phyloP scores from a whole-genome alignment of 2,329 filamentous ascomycete species.

The Ceratocystis alfenasii region DNA sequence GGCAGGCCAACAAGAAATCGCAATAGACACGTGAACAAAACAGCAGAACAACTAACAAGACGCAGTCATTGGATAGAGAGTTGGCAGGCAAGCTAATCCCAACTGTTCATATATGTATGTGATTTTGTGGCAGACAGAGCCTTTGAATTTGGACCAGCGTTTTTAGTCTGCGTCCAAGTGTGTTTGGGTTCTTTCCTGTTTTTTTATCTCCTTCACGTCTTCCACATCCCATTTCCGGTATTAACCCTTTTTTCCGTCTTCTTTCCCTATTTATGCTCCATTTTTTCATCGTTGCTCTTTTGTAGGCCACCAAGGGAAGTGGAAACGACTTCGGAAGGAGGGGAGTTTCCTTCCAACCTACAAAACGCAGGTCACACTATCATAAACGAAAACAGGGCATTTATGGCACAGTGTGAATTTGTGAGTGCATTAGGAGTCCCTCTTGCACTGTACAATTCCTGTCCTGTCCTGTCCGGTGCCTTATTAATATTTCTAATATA shows the following conservation, averaged over 20 bases:
- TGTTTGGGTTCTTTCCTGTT: background rate
- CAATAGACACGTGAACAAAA: conserved; percentile 1
- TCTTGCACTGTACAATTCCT: too few relatives aligned
- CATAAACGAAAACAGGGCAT: background rate
- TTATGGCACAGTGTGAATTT: background rate
- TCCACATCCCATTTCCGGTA: too few relatives aligned
- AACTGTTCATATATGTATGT: too few relatives aligned
- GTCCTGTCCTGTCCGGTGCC: too few relatives aligned
- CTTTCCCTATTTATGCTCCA: background rate
- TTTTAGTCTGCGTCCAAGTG: background rate
- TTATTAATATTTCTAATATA: background rate
- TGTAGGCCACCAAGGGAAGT: background rate
- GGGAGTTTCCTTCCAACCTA: background rate
- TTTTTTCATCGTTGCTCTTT: background rate
- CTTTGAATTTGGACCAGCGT: too few relatives aligned
- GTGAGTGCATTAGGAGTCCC: background rate
- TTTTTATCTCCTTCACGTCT: background rate
- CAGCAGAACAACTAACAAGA: background rate
- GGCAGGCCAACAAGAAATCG: background rate
- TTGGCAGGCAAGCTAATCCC: too few relatives aligned
- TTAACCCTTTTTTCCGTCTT: background rate
- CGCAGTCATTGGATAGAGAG: too few relatives aligned
- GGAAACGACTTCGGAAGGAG: conserved; percentile 2
- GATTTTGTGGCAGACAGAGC: too few relatives aligned
- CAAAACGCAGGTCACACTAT: background rate